Percentiles rank a stretch among this genome's conserved stretches.
Conservation (phyloP, 2,329 filamentous ascomycete genomes). For the Fusarium mangiferae region DNA sequence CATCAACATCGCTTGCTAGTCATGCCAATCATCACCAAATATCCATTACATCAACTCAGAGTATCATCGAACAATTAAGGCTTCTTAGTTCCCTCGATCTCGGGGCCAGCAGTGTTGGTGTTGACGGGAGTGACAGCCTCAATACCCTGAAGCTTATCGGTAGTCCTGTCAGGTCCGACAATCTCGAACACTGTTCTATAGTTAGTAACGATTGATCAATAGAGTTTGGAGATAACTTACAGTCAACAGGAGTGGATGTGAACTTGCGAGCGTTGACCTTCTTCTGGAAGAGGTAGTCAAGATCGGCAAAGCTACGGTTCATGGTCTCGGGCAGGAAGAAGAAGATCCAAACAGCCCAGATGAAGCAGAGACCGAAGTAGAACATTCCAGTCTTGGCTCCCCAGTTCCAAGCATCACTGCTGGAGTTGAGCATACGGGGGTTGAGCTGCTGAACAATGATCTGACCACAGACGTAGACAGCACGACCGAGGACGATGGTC, state of each 20-base stretch:
- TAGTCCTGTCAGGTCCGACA: not conserved
- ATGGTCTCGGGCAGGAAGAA: constrained; percentile 65
- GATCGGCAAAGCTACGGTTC: constrained; percentile 63
- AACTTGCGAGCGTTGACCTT: constrained; percentile 55
- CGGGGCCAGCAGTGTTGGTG: constrained; percentile 7
- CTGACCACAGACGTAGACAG: constrained; percentile 54
- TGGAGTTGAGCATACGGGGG: constrained; percentile 58
- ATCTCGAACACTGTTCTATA: constrained; percentile 20
- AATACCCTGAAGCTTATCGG: constrained; percentile 19
- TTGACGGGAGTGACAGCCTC: constrained; percentile 17
- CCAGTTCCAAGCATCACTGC: constrained; percentile 56
- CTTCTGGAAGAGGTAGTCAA: constrained; percentile 65
- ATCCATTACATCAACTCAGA: not conserved
- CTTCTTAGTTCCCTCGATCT: constrained; percentile 7
- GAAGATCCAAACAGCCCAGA: constrained; percentile 60
- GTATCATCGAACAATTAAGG: not conserved
- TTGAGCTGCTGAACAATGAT: constrained; percentile 53
- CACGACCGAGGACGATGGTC: constrained; percentile 57
- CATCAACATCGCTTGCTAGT: not conserved
- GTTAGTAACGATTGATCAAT: not conserved
- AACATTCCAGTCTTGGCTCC: constrained; percentile 60
- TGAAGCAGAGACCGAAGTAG: constrained; percentile 55
- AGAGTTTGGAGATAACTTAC: constrained; percentile 28
- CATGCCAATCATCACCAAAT: not conserved
- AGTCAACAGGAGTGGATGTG: constrained; percentile 39